A percentile compares a stretch with the other conserved stretches of the same genome.
These are phyloP conservation scores for Kluyveromyces dobzhanskii DNA, from an alignment of 805 yeast species.

Conservation along the genomic window DNA sequence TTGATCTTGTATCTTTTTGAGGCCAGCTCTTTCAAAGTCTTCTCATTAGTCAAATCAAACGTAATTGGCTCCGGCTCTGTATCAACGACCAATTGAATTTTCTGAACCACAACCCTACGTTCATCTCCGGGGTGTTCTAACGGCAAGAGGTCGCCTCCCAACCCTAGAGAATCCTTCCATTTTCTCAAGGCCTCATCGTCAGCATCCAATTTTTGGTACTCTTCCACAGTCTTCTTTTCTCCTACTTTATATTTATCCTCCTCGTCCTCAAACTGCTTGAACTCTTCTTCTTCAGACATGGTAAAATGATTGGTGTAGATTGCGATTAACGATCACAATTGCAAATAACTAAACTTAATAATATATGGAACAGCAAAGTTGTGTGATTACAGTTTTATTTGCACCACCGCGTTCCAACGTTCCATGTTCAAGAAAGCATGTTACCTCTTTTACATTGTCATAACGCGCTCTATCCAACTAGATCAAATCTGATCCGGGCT, in stretches of 20 bases:
- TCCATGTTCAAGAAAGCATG: no score
- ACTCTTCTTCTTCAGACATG: conserved; percentile 31
- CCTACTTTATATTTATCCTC: conserved; percentile 28
- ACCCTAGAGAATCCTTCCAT: conserved; percentile 87
- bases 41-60: conserved; percentile 56
- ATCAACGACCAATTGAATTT: conserved; percentile 62
- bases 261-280: conserved; percentile 23
- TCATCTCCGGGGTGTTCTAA: conserved; percentile 57
- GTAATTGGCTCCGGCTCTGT: conserved; percentile 59
- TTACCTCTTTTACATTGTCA: no score
- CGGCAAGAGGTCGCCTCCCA: conserved; percentile 54
- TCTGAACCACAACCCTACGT: conserved; percentile 70
- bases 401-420: no score
- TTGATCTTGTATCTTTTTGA: conserved; percentile 67
- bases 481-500: no score
- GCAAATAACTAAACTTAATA: no score
- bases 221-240: conserved; percentile 70
- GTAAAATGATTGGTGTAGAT: neutral
- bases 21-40: conserved; percentile 47
- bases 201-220: conserved; percentile 75
- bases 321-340: no score
- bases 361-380: no score
- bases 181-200: conserved; percentile 84
- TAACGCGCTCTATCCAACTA: no score
- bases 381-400: no score